Conservation (phyloP, 2,329 filamentous ascomycete species). For the Verticillium nonalfalfae region DNA sequence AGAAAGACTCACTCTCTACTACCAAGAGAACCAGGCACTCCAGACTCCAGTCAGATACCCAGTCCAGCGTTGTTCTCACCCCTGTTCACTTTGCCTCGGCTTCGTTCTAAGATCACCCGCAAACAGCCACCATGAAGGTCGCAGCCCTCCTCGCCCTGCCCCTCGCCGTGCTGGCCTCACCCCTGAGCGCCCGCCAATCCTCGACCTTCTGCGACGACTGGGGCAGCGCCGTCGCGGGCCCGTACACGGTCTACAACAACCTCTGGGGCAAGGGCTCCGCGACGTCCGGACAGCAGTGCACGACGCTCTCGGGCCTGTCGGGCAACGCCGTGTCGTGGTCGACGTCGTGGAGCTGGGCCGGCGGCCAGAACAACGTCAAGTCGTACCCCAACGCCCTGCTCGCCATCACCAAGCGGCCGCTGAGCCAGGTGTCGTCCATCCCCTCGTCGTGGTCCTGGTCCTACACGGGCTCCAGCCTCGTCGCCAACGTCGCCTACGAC, state of each 20-base stretch:
- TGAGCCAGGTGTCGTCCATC: constrained; percentile 25
- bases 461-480: constrained; percentile 23
- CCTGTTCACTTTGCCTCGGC: not conserved
- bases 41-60: not conserved
- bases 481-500: constrained; percentile 56
- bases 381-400: constrained; percentile 31
- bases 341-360: constrained; percentile 32
- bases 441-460: constrained; percentile 25
- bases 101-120: not conserved
- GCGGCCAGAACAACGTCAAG: constrained; percentile 30
- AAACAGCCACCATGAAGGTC: not conserved
- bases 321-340: constrained; percentile 29
- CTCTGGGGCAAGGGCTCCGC: constrained; percentile 27
- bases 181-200: constrained; percentile 10
- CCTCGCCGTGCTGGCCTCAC: not conserved
- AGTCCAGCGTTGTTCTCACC: not conserved
- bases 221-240: constrained; percentile 18
- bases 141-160: not conserved
- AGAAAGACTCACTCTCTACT: not conserved
- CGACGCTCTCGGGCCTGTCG: constrained; percentile 25
- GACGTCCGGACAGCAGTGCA: constrained; percentile 31
- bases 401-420: constrained; percentile 16
- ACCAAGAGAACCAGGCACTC: not conserved
- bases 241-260: constrained; percentile 32
- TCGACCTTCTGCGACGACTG: constrained; percentile 23